Evolutionary conservation across 441 rosid genomes (phyloP).

Genomic region (Brassica balearica): DNA sequence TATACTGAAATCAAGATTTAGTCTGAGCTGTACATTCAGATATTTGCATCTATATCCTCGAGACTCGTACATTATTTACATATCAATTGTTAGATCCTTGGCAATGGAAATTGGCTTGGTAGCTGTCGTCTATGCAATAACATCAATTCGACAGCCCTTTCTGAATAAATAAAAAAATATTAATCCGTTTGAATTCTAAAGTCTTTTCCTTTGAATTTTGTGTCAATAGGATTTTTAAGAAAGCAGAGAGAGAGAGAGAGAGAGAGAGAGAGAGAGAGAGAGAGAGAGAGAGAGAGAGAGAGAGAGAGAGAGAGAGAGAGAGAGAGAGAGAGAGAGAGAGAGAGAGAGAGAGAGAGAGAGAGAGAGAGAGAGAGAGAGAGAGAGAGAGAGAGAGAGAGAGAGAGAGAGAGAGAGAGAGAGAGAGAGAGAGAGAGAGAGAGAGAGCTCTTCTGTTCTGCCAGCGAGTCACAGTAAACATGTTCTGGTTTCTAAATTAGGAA

Average conservation of each 20-base stretch:
- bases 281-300: conserved; percentile 19
- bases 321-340: conserved; percentile 18
- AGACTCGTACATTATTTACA: no score
- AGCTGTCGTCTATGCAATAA: no score
- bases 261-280: conserved; percentile 17
- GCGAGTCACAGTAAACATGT: conserved; percentile 39
- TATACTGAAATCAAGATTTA: no score
- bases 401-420: no score
- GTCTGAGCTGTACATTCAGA: no score
- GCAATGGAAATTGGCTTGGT: no score
- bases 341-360: conserved; percentile 19
- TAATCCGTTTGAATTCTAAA: conserved; percentile 11
- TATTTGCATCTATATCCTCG: no score
- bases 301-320: conserved; percentile 20
- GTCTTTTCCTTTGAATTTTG: conserved; percentile 39
- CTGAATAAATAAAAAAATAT: no score
- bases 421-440: conserved; percentile 10
- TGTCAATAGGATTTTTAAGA: conserved; percentile 1
- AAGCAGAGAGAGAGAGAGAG: conserved; percentile 12
- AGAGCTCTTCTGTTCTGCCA: conserved; percentile 31
- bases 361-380: conserved; percentile 19
- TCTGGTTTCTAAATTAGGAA: conserved; percentile 41
- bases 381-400: conserved; percentile 3
- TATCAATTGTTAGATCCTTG: no score
- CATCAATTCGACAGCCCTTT: no score